These are phyloP conservation scores for Lodderomyces elongisporus DNA, from an alignment of 1,139 yeast genomes.

Conservation along the genomic window DNA sequence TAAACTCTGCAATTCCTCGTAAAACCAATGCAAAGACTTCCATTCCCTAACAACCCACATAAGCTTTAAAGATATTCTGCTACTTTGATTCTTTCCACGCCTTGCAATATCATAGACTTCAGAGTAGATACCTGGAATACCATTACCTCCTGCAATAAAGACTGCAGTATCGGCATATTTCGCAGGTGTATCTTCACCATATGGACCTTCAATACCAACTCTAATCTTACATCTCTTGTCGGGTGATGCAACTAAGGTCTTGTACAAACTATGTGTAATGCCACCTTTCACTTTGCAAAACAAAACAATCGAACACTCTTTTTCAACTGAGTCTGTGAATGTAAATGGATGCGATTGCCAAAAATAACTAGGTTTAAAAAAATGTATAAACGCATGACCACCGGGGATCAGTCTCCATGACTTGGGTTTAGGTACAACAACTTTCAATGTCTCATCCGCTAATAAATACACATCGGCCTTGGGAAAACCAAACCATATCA, in stretches of 20 bases:
- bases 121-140: conserved; percentile 40
- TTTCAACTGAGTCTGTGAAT: conserved; percentile 21
- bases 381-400: conserved; percentile 49
- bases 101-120: conserved; percentile 27
- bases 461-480: conserved; percentile 29
- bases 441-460: conserved; percentile 36
- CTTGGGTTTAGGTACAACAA: conserved; percentile 36
- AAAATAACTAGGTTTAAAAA: conserved; percentile 32
- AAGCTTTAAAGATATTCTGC: conserved; percentile 1
- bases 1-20: conserved; percentile 26
- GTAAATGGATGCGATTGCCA: conserved; percentile 46
- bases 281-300: conserved; percentile 36
- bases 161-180: conserved; percentile 29
- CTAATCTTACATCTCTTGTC: conserved; percentile 23
- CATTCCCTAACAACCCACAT: conserved; percentile 28
- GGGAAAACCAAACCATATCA: conserved; percentile 37
- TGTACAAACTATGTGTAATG: conserved; percentile 29
- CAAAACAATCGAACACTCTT: conserved; percentile 20
- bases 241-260: conserved; percentile 25
- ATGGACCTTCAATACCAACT: conserved; percentile 40
- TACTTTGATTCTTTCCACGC: conserved; percentile 1
- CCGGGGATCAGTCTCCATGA: conserved; percentile 44
- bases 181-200: conserved; percentile 31
- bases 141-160: conserved; percentile 43
- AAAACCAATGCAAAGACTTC: conserved; percentile 30